A percentile compares a stretch with the other conserved stretches of the same genome.
phyloP scores from a whole-genome alignment of 768 basidiomycete species.

The Trametes coccinea region DNA sequence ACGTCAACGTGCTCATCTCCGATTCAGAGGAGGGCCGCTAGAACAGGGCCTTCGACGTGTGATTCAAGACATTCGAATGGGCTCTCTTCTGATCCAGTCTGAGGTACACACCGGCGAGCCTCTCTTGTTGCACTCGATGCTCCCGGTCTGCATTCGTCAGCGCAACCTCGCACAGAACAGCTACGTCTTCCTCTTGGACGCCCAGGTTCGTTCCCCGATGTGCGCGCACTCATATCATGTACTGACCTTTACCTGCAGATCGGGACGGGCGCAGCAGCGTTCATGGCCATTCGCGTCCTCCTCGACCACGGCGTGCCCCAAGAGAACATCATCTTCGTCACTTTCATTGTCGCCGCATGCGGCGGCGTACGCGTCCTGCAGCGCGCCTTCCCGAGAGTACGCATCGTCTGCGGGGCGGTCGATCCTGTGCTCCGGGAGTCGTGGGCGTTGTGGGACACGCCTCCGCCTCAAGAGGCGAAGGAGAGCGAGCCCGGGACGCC shows the following conservation, averaged over 20 bases:
- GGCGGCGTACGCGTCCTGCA: constrained; percentile 80
- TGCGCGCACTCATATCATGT: neutral
- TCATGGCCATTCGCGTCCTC: constrained; percentile 93
- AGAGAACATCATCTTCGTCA: constrained; percentile 85
- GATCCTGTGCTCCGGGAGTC: constrained; percentile 77
- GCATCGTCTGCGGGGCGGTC: constrained; percentile 81
- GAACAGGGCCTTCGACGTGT: constrained; percentile 90
- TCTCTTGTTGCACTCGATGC: constrained; percentile 74
- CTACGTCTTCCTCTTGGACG: constrained; percentile 88
- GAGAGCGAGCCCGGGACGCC: neutral
- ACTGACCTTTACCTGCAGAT: constrained; percentile 52
- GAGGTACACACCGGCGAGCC: constrained; percentile 86
- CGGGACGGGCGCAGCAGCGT: constrained; percentile 88
- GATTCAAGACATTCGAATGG: constrained; percentile 81
- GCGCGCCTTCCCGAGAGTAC: constrained; percentile 82
- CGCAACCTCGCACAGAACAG: constrained; percentile 63
- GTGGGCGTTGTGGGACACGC: constrained; percentile 42
- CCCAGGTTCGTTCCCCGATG: constrained; percentile 53
- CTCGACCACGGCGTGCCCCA: constrained; percentile 90
- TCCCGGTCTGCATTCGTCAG: constrained; percentile 73
- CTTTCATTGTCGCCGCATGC: constrained; percentile 82
- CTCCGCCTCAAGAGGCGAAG: constrained; percentile 35
- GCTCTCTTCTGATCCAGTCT: constrained; percentile 89
- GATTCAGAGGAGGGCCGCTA: constrained; percentile 77
- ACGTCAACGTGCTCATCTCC: constrained; percentile 4